Evolutionary conservation across 495 filamentous ascomycete species (phyloP), one percentile per base, ranked within the genome.

Genomic region (Penicillium chermesinum): DNA sequence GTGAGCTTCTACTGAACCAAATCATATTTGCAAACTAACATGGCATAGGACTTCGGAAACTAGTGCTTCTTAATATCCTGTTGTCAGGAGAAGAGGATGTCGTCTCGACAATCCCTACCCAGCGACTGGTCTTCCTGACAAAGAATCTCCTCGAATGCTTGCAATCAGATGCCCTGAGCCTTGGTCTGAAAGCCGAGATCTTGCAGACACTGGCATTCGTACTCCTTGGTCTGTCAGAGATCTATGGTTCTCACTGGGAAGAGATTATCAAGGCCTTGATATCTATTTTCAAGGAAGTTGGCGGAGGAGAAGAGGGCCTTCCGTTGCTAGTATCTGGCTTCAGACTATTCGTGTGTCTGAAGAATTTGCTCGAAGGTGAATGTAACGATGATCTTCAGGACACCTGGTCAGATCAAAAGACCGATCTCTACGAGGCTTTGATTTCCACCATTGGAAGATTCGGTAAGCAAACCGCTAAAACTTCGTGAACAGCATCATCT

Each of bases 201-300:
- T 80, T 84, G 47, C 83, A 82, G 50, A 76, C 73, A 1, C 63
- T 97, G 30, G 63, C 73, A 1, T 60, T 68, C n/a, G 67, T 94
- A 8, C 65, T 96, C 12, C 86, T 87, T 38, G 73, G 73, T 22
- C 80, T 95, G 25, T 74, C 76, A 38, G 80, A 85, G 34, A 81
- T 93, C 6, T 96, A 94, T 59, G 93, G 91, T 2, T 75, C 82
- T 2, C 87, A 93, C 58, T 98, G 93, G 93, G 74, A 82, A 48
- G 75, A 83, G 18, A 65, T 78, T 2, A 63, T 91, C 32, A 71
- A 78, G 7, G 74, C 78, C 25, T 71, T 88, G 57, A 65, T 73
- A 36, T 58, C 65, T 18, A 63, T 80, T 10, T 85, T 83, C 78
- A 66, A 64, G 21, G 69, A 71, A 8, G 73, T 67, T 0, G 51